These are phyloP conservation scores for Oenanthe javanica DNA, from an alignment of 140 eudicot genomes.

Conservation along the genomic window DNA sequence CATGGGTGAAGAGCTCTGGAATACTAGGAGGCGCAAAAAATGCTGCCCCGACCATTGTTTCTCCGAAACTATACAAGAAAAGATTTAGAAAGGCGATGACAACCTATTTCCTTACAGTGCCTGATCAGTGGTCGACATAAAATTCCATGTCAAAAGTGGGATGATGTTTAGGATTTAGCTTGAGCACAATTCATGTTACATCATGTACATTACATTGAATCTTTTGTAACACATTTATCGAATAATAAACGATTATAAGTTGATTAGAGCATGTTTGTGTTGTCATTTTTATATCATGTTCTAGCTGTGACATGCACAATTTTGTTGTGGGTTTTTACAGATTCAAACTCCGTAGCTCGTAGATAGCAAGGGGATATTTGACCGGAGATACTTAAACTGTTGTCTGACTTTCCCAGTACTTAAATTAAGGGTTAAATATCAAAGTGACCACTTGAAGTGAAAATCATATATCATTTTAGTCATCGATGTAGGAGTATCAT, in stretches of 20 bases:
- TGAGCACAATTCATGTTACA: not conserved
- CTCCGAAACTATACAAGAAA: slow-evolving; percentile 90
- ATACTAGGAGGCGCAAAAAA: slow-evolving; percentile 93
- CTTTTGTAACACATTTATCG: not conserved
- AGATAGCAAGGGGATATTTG: not conserved
- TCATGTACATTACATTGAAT: not conserved
- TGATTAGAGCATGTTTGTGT: not conserved
- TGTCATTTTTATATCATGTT: not conserved
- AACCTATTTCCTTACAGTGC: slow-evolving; percentile 82
- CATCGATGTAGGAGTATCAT: no score
- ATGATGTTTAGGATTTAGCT: not conserved
- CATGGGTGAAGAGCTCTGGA: slow-evolving; percentile 98
- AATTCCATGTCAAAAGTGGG: not conserved
- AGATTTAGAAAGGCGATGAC: slow-evolving; percentile 99
- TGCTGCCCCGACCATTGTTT: slow-evolving; percentile 80
- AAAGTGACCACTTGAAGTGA: no score
- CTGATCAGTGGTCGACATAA: slow-evolving; percentile 87
- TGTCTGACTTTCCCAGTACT: no score
- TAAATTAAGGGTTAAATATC: no score
- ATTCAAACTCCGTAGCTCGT: not conserved
- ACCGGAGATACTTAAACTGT: no score
- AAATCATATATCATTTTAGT: no score
- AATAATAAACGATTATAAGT: not conserved
- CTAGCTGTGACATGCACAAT: not conserved
- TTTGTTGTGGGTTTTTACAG: not conserved